Base-by-base conservation (phyloP, 768 basidiomycete genomes). In the Rhizopogon salebrosus region DNA sequence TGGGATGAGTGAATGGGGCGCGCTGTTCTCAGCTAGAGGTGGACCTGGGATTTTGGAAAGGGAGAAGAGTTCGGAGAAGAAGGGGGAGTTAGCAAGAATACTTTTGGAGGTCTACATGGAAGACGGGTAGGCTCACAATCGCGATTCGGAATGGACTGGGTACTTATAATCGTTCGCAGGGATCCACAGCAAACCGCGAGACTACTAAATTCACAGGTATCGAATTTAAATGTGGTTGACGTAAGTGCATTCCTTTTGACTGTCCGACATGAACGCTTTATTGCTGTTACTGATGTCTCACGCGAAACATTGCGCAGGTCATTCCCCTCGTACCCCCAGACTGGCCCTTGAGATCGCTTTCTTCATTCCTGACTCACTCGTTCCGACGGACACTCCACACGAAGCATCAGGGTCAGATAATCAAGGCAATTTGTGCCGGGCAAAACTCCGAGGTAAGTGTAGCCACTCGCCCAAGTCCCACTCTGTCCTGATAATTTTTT, bases 41-140 rank as follows among this genome's bases (percentile, higher is more conserved):
- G 40, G 52, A 2, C 31, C 41, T 41, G 50, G 84, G 84, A 35
- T 18, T 54, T 38, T 39, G 37, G 60, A 24, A 51, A 52, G 55
- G 31, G 52, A 54, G 75, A 80, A 16, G 77, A 79, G 48, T 76
- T 79, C 10, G 70, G 13, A 62, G 76, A 55, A 84, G 80, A 67
- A 79, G 74, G 54, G 72, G 49, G 75, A 78, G 23, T 68, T 94
- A 58, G 66, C 94, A 57, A 83, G 78, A 71, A 78, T 83, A 27
- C 67, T 95, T 26, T 62, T 95, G 53, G 83, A 88, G 63, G 87
- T 94, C 6, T 93, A 94, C 67, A 87, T 92, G 85, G 74, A 73
- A 34, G 83, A 84, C 51, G 80, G 81, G 89, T 90, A 60, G 53
- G 86, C 55, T 42, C 49, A 46, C 37, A 23, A 42, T 42, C 18